A percentile compares a stretch with the other conserved stretches of the same genome.
Conservation (phyloP, 1,139 yeast species). For the Debaryomyces psychrophilus region DNA sequence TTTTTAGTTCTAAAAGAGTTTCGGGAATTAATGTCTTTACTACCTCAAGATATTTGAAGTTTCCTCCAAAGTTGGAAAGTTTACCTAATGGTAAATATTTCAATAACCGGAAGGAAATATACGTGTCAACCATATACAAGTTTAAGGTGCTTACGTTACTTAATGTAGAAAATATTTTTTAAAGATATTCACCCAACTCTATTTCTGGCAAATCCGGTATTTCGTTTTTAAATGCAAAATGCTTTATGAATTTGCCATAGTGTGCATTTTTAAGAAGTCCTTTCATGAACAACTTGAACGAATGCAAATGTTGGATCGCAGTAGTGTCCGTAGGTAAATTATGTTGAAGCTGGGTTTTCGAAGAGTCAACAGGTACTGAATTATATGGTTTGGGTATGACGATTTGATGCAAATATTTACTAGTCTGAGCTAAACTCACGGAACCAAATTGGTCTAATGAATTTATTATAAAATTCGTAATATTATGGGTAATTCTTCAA, state of each 20-base stretch:
- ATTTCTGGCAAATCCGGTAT: conserved; percentile 36
- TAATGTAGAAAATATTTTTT: conserved; percentile 24
- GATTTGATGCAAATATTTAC: conserved; percentile 18
- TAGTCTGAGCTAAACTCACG: conserved; percentile 22
- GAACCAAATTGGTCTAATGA: conserved; percentile 23
- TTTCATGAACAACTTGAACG: conserved; percentile 26
- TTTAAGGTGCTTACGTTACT: conserved; percentile 23
- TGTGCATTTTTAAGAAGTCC: conserved; percentile 16
- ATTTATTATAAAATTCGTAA: conserved; percentile 20
- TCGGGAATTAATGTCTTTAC: conserved; percentile 10
- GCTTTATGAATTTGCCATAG: conserved; percentile 20
- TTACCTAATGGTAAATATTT: conserved; percentile 10
- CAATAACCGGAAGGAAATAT: conserved; percentile 1
- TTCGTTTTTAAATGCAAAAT: conserved; percentile 19
- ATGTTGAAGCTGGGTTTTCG: not conserved
- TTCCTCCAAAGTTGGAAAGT: conserved; percentile 23
- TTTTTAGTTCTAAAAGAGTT: conserved; percentile 15
- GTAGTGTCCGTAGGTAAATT: not conserved
- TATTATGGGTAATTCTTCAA: conserved; percentile 24
- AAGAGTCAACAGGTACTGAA: conserved; percentile 26
- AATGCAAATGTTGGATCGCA: conserved; percentile 8
- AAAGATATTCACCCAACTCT: conserved; percentile 21
- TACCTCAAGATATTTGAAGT: conserved; percentile 22
- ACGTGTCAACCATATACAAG: conserved; percentile 23
- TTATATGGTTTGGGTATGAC: conserved; percentile 24